These are phyloP conservation scores for Tylopilus orsonianus DNA, from an alignment of 1,284 basidiomycete species.

Conservation along the genomic window DNA sequence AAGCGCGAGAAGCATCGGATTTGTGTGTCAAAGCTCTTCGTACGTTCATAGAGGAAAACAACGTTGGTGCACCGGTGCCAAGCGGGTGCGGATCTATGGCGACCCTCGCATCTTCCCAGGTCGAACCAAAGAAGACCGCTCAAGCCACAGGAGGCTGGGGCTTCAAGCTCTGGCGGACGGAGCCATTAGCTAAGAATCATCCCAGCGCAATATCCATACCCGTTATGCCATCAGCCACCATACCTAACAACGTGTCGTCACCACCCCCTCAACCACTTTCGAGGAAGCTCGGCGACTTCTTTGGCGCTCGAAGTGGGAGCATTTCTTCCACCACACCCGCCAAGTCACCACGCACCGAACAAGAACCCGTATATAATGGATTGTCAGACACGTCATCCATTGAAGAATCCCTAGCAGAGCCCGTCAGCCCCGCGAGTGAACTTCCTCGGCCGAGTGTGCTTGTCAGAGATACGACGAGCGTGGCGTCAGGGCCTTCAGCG, in stretches of 20 bases:
- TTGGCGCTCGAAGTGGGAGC: conserved; percentile 52
- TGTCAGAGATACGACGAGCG: conserved; percentile 37
- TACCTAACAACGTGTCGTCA: conserved; percentile 20
- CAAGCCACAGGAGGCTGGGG: conserved; percentile 45
- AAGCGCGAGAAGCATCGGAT: conserved; percentile 86
- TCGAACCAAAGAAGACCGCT: conserved; percentile 38
- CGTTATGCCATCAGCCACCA: conserved; percentile 32
- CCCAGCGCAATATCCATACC: conserved; percentile 27
- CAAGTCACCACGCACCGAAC: conserved; percentile 35
- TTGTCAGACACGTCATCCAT: conserved; percentile 56
- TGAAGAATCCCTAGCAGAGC: conserved; percentile 44
- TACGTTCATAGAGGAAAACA: conserved; percentile 81
- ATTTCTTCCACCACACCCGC: conserved; percentile 43
- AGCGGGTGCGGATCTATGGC: conserved; percentile 15
- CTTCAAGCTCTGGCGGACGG: conserved; percentile 65
- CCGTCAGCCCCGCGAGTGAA: conserved; percentile 52
- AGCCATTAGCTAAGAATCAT: conserved; percentile 32
- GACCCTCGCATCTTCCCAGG: conserved; percentile 34
- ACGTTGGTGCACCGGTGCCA: conserved; percentile 43
- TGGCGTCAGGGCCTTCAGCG: conserved; percentile 28
- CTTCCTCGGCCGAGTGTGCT: conserved; percentile 35
- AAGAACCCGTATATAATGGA: conserved; percentile 44
- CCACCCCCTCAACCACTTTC: conserved; percentile 43
- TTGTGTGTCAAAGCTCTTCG: conserved; percentile 78
- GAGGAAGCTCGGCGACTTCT: conserved; percentile 68